These are phyloP conservation scores for Sugiyamaella americana DNA, from an alignment of 805 yeast species.

Conservation along the genomic window DNA sequence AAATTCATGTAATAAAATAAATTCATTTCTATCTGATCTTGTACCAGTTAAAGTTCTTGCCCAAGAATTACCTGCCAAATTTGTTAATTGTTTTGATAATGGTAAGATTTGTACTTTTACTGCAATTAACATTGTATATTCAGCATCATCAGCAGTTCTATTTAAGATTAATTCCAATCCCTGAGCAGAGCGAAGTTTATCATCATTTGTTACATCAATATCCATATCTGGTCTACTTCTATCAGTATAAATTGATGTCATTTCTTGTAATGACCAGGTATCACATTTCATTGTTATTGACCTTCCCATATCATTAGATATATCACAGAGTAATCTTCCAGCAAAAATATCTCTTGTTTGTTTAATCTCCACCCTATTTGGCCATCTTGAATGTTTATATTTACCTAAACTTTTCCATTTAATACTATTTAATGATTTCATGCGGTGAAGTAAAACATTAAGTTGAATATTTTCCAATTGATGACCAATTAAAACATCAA, in stretches of 20 bases:
- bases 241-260: constrained; percentile 75
- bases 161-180: constrained; percentile 62
- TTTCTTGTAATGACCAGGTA: constrained; percentile 89
- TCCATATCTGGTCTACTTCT: constrained; percentile 67
- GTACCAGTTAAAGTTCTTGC: constrained; percentile 90
- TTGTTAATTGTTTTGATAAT: constrained; percentile 83
- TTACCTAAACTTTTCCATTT: constrained; percentile 65
- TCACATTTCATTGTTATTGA: constrained; percentile 88
- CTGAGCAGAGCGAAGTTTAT: constrained; percentile 46
- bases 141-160: constrained; percentile 62
- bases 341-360: constrained; percentile 52
- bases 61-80: constrained; percentile 97
- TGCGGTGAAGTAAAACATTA: constrained; percentile 74
- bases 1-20: constrained; percentile 86
- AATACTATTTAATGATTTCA: constrained; percentile 64
- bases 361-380: constrained; percentile 52
- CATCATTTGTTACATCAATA: constrained; percentile 56
- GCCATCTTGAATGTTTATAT: constrained; percentile 63
- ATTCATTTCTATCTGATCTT: constrained; percentile 93
- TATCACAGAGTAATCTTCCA: constrained; percentile 86
- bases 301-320: constrained; percentile 91
- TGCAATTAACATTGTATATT: constrained; percentile 70
- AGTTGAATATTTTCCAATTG: constrained; percentile 70
- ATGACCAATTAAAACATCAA: constrained; percentile 89
- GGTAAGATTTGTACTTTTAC: constrained; percentile 80